Evolutionary conservation across 352 stramenopile species (phyloP).

Genomic region (Blastocystis sp.): DNA sequence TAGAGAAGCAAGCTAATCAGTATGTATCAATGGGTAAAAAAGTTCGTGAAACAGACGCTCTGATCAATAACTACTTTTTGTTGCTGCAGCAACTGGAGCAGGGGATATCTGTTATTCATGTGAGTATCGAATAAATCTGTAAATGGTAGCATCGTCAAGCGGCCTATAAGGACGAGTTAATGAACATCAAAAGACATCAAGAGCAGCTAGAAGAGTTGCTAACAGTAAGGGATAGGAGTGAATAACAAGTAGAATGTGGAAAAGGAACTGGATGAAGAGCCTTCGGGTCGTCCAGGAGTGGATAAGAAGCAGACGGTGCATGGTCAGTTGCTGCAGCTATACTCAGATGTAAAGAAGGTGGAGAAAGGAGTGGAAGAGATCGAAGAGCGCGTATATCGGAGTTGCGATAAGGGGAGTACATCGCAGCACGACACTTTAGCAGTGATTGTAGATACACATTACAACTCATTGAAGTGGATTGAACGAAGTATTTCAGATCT

Average conservation of each 20-base stretch:
- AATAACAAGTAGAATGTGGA: constrained; percentile 9
- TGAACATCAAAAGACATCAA: constrained; percentile 32
- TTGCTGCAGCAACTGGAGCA: neutral
- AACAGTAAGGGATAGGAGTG: neutral
- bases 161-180: neutral
- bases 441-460: constrained; percentile 8
- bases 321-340: neutral
- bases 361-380: constrained; percentile 41
- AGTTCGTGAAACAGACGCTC: neutral
- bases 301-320: neutral
- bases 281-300: neutral
- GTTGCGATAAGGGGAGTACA: neutral
- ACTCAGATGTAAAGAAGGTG: constrained; percentile 27
- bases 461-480: constrained; percentile 41
- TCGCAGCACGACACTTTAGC: neutral
- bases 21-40: neutral
- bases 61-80: neutral
- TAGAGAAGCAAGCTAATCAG: constrained; percentile 10
- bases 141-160: neutral
- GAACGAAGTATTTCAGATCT: neutral
- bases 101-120: neutral
- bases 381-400: constrained; percentile 16
- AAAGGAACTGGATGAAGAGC: constrained; percentile 14
- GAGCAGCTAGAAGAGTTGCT: neutral
- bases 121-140: neutral